Conservation (phyloP, 1,284 basidiomycete genomes). For the Phellinidium pouzarii region DNA sequence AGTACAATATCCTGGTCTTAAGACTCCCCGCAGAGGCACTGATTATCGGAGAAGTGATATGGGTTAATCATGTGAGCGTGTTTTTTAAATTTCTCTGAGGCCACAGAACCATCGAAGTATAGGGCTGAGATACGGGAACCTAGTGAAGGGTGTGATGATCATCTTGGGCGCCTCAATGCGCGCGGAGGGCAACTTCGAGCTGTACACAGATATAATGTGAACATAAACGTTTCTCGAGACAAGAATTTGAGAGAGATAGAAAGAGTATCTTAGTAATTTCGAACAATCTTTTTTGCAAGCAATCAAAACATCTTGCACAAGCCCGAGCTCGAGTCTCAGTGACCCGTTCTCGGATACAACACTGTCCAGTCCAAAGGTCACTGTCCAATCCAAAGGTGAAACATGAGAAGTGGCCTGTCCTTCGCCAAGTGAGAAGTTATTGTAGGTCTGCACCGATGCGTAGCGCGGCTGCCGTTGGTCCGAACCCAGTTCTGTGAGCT, state of each 20-base stretch:
- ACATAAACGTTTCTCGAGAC: too few species aligned
- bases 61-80: too few species aligned
- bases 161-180: background rate
- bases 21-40: too few species aligned
- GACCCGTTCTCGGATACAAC: background rate
- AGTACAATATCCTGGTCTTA: background rate
- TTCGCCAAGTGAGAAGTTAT: background rate
- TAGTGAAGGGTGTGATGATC: constrained; percentile 1
- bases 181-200: background rate
- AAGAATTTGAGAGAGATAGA: background rate
- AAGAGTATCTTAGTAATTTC: background rate
- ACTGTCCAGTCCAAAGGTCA: too few species aligned
- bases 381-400: too few species aligned
- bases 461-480: constrained; percentile 1
- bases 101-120: constrained; percentile 5
- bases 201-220: background rate
- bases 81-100: background rate
- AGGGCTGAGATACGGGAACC: constrained; percentile 2
- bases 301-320: background rate
- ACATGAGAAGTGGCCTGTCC: too few species aligned
- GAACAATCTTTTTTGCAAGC: background rate
- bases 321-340: constrained; percentile 3
- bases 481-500: background rate
- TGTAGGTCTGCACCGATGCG: constrained; percentile 3
- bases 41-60: too few species aligned